Evolutionary conservation across 2,329 filamentous ascomycete species (phyloP).

Genomic region (Chaetomium globosum): DNA sequence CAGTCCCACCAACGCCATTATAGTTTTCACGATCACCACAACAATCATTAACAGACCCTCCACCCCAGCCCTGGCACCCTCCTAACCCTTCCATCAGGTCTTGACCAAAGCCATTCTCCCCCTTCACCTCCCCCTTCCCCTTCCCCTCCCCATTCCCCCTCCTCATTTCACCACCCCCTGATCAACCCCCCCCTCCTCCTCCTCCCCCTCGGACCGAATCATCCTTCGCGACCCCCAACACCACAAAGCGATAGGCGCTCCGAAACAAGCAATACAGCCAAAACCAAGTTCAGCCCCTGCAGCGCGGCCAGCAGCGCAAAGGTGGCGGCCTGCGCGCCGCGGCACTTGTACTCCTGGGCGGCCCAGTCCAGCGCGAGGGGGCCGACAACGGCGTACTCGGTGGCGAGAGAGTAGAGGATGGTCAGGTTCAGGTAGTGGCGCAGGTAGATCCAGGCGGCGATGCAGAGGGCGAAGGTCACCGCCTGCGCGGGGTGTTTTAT

Average conservation of each 20-base stretch:
- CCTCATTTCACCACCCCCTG: neutral
- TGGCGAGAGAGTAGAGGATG: conserved; percentile 75
- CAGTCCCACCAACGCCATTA: neutral
- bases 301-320: conserved; percentile 64
- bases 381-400: conserved; percentile 72
- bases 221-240: conserved; percentile 64
- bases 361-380: conserved; percentile 77
- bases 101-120: neutral
- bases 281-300: conserved; percentile 74
- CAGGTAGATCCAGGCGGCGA: conserved; percentile 82
- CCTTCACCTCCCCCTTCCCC: neutral
- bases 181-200: conserved; percentile 49
- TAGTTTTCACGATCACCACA: neutral
- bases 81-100: neutral
- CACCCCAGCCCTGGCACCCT: neutral
- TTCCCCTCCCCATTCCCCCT: neutral
- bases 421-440: conserved; percentile 81
- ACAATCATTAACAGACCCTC: neutral
- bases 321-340: conserved; percentile 68
- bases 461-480: conserved; percentile 83
- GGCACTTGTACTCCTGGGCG: conserved; percentile 75
- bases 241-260: conserved; percentile 73
- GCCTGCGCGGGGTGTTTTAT: conserved; percentile 75
- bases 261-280: conserved; percentile 78
- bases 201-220: conserved; percentile 70